These are phyloP conservation scores for Cercospora janseana DNA, from an alignment of 2,329 filamentous ascomycete species.

Conservation along the genomic window DNA sequence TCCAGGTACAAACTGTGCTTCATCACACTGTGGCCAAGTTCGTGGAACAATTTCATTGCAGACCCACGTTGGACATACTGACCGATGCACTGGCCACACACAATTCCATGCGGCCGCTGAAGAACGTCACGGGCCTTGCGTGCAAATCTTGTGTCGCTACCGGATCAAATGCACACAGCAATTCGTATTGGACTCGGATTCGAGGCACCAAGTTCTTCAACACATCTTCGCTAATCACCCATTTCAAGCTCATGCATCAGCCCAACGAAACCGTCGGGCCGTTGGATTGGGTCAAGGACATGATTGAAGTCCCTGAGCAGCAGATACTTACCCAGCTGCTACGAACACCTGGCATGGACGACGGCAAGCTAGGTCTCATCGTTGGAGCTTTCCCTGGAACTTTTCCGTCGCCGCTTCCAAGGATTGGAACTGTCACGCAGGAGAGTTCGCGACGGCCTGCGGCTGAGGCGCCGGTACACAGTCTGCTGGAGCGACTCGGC, in stretches of 20 bases:
- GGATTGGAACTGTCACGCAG: slow-evolving; percentile 41
- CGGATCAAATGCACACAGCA: slow-evolving; percentile 30
- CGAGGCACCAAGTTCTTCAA: slow-evolving; percentile 43
- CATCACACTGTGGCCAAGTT: slow-evolving; percentile 62
- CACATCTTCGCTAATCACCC: slow-evolving; percentile 57
- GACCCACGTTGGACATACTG: slow-evolving; percentile 58
- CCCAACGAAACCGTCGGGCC: slow-evolving; percentile 34
- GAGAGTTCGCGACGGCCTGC: slow-evolving; percentile 16
- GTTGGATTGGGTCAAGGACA: slow-evolving; percentile 59
- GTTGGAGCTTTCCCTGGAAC: slow-evolving; percentile 36
- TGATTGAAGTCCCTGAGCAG: slow-evolving; percentile 59
- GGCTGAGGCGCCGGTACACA: slow-evolving; percentile 21
- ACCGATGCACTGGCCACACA: slow-evolving; percentile 44
- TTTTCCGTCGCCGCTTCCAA: slow-evolving; percentile 46
- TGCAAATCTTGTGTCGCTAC: slow-evolving; percentile 39
- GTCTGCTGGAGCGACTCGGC: slow-evolving; percentile 29
- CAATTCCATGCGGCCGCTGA: slow-evolving; percentile 45
- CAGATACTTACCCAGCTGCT: slow-evolving; percentile 51
- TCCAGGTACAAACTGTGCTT: slow-evolving; percentile 63
- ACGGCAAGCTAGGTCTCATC: slow-evolving; percentile 46
- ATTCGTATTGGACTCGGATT: slow-evolving; percentile 39
- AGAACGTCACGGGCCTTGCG: slow-evolving; percentile 45
- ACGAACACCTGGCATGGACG: slow-evolving; percentile 56
- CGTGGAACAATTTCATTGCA: slow-evolving; percentile 56
- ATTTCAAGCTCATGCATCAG: slow-evolving; percentile 59